These are phyloP conservation scores for Melampsora americana DNA, from an alignment of 1,284 basidiomycete genomes.

Conservation along the genomic window DNA sequence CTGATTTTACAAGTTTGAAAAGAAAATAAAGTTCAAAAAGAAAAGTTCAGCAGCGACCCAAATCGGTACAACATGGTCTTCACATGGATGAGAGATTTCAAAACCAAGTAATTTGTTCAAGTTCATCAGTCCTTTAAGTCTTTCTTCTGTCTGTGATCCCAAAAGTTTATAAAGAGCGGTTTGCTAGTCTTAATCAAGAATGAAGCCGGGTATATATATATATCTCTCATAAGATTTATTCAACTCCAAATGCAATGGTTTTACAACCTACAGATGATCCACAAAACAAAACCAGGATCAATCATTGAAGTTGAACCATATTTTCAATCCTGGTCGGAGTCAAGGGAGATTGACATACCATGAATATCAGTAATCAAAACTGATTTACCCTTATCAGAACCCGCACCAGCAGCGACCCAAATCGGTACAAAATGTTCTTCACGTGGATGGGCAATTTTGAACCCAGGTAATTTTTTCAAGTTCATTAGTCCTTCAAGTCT, in stretches of 20 bases:
- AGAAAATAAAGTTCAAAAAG: too few species aligned
- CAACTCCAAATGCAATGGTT: conserved; percentile 36
- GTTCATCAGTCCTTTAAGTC: conserved; percentile 58
- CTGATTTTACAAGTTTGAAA: too few species aligned
- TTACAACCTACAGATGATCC: too few species aligned
- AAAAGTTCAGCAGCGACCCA: conserved; percentile 41
- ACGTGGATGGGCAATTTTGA: conserved; percentile 65
- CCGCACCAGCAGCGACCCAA: conserved; percentile 41
- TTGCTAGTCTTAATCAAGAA: too few species aligned
- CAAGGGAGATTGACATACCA: conserved; percentile 23
- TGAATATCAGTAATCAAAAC: conserved; percentile 15
- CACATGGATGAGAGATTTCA: conserved; percentile 64
- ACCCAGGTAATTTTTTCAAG: conserved; percentile 62
- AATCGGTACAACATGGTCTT: conserved; percentile 39
- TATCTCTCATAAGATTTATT: not conserved
- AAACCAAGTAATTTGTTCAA: conserved; percentile 64
- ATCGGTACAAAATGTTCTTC: conserved; percentile 42
- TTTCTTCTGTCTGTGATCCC: conserved; percentile 55
- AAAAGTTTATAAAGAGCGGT: too few species aligned
- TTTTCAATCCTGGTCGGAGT: too few species aligned
- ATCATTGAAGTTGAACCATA: too few species aligned
- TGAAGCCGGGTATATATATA: too few species aligned
- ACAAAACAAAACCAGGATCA: too few species aligned
- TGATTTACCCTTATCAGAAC: conserved; percentile 13
- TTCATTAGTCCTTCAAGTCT: conserved; percentile 59